These are phyloP conservation scores for Sarocladium kiliense DNA, from an alignment of 2,329 filamentous ascomycete species.

Conservation along the genomic window DNA sequence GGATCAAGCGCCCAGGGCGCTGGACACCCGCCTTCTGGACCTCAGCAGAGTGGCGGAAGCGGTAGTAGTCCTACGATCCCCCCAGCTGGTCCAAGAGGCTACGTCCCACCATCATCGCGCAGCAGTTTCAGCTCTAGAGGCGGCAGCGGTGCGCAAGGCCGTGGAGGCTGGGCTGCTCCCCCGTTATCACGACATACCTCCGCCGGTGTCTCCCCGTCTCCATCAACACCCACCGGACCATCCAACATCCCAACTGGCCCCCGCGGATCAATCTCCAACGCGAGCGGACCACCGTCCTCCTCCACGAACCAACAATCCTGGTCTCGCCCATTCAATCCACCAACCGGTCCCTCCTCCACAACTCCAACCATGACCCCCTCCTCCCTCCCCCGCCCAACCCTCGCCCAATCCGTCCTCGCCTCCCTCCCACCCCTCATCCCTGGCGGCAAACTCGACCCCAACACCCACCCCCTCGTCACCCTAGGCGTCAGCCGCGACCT, in stretches of 20 bases:
- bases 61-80: constrained; percentile 44
- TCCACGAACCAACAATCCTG: constrained; percentile 30
- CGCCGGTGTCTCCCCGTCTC: constrained; percentile 28
- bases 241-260: constrained; percentile 45
- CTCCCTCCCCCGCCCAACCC: constrained; percentile 15
- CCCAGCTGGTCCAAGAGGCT: constrained; percentile 51
- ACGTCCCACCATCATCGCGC: constrained; percentile 36
- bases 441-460: constrained; percentile 49
- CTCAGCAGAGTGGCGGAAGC: constrained; percentile 32
- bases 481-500: constrained; percentile 47
- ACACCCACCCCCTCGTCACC: constrained; percentile 34
- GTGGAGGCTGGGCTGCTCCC: constrained; percentile 1
- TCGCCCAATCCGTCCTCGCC: constrained; percentile 48
- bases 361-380: neutral
- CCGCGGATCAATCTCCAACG: constrained; percentile 27
- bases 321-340: constrained; percentile 47
- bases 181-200: constrained; percentile 17
- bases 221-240: constrained; percentile 34
- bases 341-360: constrained; percentile 40
- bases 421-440: constrained; percentile 47
- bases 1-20: constrained; percentile 27
- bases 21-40: constrained; percentile 25
- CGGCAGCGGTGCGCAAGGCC: constrained; percentile 30
- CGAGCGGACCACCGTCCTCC: too few species aligned
- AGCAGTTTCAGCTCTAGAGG: constrained; percentile 41